Conservation (phyloP, 345 rosid genomes). For the Brassica rapa region DNA sequence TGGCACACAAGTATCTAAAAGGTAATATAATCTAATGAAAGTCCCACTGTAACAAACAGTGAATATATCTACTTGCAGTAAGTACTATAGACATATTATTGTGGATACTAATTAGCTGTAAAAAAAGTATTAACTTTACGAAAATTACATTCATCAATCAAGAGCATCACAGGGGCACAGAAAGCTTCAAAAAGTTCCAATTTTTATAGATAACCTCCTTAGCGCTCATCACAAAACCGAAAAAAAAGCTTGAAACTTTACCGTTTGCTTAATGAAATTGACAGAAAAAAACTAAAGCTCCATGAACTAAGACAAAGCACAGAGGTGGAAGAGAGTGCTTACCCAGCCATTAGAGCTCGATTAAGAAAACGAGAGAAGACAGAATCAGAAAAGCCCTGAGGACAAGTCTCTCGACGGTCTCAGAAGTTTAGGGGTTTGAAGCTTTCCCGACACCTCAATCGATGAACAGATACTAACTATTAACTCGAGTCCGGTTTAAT, state of each 20-base stretch:
- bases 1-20: too few species aligned
- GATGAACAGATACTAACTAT: neutral
- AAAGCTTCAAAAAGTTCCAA: neutral
- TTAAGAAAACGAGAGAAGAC: constrained; percentile 2
- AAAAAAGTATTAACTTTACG: neutral
- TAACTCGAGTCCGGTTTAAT: constrained; percentile 7
- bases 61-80: neutral
- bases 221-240: neutral
- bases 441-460: constrained; percentile 4
- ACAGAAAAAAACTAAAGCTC: too few species aligned
- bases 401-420: constrained; percentile 9
- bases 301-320: neutral
- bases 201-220: neutral
- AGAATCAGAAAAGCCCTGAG: constrained; percentile 17
- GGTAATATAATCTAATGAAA: neutral
- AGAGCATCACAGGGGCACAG: too few species aligned
- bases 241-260: neutral
- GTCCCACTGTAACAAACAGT: too few species aligned
- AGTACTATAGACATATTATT: neutral
- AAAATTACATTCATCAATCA: constrained; percentile 5
- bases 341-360: constrained; percentile 45
- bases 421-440: constrained; percentile 2
- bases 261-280: neutral
- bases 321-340: constrained; percentile 11
- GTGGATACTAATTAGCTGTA: neutral